Conservation (phyloP, 345 rosid genomes). For the thale cress (Arabidopsis thaliana) region TAIR10.1 NC_003070.9:9216501-9217000, state of each 20-base stretch:
- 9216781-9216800: neutral
- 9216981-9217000: neutral
- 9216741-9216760: neutral
- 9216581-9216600: slow-evolving; percentile 16
- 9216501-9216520: neutral
- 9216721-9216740: no score
- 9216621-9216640: neutral
- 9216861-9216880: slow-evolving; percentile 58
- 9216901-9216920: slow-evolving; percentile 93
- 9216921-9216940: slow-evolving; percentile 1
- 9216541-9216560: neutral
- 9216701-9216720: neutral
- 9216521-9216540: neutral
- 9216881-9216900: slow-evolving; percentile 70
- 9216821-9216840: neutral
- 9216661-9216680: neutral
- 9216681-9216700: neutral
- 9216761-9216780: neutral
- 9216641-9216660: neutral
- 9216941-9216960: neutral
- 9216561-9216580: neutral
- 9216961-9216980: neutral
- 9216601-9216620: slow-evolving; percentile 1
- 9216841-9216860: slow-evolving; percentile 50
- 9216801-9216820: neutral